Conservation (phyloP, 73 alveolate species). For the Tetrahymena borealis region DNA sequence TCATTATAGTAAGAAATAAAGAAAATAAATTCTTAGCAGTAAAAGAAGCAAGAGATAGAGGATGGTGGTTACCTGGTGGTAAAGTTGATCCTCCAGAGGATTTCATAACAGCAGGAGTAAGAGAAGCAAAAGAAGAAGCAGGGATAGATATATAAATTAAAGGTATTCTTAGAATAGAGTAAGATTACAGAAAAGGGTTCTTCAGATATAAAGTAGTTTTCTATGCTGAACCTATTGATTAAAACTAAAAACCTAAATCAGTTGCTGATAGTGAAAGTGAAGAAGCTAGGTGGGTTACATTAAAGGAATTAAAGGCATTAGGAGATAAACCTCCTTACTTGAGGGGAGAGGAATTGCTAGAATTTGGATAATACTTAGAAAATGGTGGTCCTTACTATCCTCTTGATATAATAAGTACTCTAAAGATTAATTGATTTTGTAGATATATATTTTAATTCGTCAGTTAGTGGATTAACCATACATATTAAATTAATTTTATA, state of each 20-base stretch:
- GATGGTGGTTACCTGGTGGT: constrained; percentile 92
- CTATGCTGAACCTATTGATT: constrained; percentile 75
- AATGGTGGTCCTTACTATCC: constrained; percentile 71
- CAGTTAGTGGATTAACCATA: too few species aligned
- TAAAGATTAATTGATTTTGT: too few species aligned
- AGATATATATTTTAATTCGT: too few species aligned
- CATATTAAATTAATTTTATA: too few species aligned
- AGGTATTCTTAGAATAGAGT: constrained; percentile 48
- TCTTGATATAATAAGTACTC: background rate
- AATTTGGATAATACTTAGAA: constrained; percentile 68
- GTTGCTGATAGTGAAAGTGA: constrained; percentile 48
- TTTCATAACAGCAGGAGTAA: constrained; percentile 44
- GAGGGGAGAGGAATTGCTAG: constrained; percentile 69
- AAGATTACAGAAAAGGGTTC: background rate
- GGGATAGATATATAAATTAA: constrained; percentile 30
- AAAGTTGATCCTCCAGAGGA: constrained; percentile 70
- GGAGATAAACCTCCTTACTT: constrained; percentile 22
- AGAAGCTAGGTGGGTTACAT: constrained; percentile 77
- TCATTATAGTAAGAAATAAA: constrained; percentile 46
- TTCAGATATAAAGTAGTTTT: constrained; percentile 63
- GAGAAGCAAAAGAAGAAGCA: constrained; percentile 57
- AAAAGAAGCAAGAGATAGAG: constrained; percentile 66
- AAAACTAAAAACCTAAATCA: constrained; percentile 52
- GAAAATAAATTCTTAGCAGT: constrained; percentile 68
- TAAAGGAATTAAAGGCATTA: constrained; percentile 48